A percentile compares a stretch with the other conserved stretches of the same genome.
phyloP scores from a whole-genome alignment of 768 basidiomycete genomes.

The Cystofilobasidium capitatum region DNA sequence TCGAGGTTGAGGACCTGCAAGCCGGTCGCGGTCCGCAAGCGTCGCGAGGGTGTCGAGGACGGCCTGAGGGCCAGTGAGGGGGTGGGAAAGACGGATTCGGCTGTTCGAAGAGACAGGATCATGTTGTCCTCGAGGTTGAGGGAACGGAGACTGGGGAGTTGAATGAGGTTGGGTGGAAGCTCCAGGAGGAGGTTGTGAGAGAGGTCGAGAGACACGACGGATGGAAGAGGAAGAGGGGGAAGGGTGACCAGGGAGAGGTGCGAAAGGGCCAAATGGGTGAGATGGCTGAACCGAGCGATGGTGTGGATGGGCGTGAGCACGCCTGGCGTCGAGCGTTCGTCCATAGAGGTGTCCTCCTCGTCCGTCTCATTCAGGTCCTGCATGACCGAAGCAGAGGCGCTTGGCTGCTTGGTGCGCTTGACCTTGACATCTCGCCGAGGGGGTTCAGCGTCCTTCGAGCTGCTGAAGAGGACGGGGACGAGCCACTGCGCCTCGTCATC shows the following conservation, averaged over 20 bases:
- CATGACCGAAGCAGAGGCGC: conserved; percentile 8
- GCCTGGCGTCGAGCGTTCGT: background rate
- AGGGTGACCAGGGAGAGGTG: conserved; percentile 78
- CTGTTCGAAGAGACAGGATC: conserved; percentile 23
- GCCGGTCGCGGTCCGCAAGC: conserved; percentile 5
- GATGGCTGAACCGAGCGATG: conserved; percentile 37
- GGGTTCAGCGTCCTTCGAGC: background rate
- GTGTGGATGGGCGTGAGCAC: background rate
- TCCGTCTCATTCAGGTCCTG: conserved; percentile 10
- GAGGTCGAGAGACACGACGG: conserved; percentile 84
- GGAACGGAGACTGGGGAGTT: conserved; percentile 41
- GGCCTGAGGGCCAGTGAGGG: background rate
- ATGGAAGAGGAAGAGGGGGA: conserved; percentile 58
- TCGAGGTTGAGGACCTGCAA: conserved; percentile 24
- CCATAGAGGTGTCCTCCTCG: conserved; percentile 2
- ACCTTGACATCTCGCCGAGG: too few species aligned
- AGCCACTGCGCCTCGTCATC: conserved; percentile 24
- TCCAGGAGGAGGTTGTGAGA: conserved; percentile 96
- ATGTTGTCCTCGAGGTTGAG: conserved; percentile 27
- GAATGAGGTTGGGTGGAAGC: conserved; percentile 73
- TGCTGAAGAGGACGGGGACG: conserved; percentile 13
- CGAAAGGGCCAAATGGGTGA: conserved; percentile 62
- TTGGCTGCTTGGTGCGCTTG: background rate
- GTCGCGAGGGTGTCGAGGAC: background rate
- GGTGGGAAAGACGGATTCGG: conserved; percentile 13